Evolutionary conservation across 352 stramenopile species (phyloP), one percentile per base, ranked within the genome.

Genomic region (Phytopythium oedochilum): DNA sequence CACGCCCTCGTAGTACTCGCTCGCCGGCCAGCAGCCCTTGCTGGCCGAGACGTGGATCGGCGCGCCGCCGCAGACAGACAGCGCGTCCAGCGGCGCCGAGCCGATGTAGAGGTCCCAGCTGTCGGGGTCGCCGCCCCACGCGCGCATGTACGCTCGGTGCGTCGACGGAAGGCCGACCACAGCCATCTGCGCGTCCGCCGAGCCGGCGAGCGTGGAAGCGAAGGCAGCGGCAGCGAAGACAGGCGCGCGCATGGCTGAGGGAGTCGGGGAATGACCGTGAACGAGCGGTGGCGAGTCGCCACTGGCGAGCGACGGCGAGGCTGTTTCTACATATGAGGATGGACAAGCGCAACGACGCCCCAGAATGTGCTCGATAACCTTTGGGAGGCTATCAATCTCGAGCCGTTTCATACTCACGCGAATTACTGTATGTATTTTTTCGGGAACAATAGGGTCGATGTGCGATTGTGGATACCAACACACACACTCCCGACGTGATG

Each of bases 21-120:
- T 18, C 4, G 25, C 11, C 15, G 44, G 44, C 44, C 44, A 51
- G 28, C 44, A 51, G 25, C 44, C 44, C 12, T 51, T 51, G 44
- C 44, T 51, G 15, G 44, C 44, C 7, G 28, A 2, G 15, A 51
- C 18, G 6, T 38, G 29, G 2, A 22, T 4, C 28, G 26, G 20
- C 44, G 44, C 3, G 11, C 40, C 40, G 40, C 10, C 25, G 26
- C 28, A 38, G 14, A 8, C 18, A 6, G 15, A 25, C 15, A 26
- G 44, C 44, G 7, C 5, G 15, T 6, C 6, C n/a, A n/a, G n/a
- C 5, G 44, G 26, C 15, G 18, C 10, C 14, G 26, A 36, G 26
- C 44, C 44, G 26, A 51, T 51, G 5, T 38, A 17, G 26, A 51
- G 44, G 44, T 51, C 44, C 44, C 44, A 51, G 26, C 44, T 51